These are phyloP conservation scores for Hanseniaspora nectarophila DNA, from an alignment of 805 yeast genomes.

Conservation along the genomic window DNA sequence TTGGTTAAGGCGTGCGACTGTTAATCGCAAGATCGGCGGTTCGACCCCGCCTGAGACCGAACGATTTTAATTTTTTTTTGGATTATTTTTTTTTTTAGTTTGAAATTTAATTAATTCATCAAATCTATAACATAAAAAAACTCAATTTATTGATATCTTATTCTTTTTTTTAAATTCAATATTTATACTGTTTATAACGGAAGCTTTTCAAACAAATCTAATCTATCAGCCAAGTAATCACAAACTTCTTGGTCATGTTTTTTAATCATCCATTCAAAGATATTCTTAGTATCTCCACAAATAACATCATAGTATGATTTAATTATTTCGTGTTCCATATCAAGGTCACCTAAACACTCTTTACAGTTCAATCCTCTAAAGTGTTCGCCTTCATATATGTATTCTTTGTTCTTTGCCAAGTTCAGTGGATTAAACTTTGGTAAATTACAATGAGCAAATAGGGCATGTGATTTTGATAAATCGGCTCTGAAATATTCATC, in stretches of 20 bases:
- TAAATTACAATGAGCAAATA: conserved; percentile 32
- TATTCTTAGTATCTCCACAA: conserved; percentile 4
- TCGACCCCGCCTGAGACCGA: conserved; percentile 50
- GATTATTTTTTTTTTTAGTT: not conserved
- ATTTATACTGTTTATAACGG: not conserved
- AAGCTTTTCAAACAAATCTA: not conserved
- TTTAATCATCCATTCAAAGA: conserved; percentile 6
- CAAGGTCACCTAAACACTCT: conserved; percentile 14
- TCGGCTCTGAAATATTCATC: conserved; percentile 15
- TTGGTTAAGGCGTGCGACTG: conserved; percentile 53
- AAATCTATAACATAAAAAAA: no score
- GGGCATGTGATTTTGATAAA: conserved; percentile 20
- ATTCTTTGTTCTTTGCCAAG: conserved; percentile 18
- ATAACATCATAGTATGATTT: conserved; percentile 4
- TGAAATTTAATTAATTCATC: not conserved
- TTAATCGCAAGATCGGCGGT: conserved; percentile 54
- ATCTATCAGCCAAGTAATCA: not conserved
- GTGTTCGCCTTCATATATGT: conserved; percentile 20
- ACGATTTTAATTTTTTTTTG: conserved; percentile 19
- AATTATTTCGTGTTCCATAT: conserved; percentile 9
- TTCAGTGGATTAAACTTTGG: conserved; percentile 33
- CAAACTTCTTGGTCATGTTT: conserved; percentile 2
- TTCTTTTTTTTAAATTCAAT: not conserved
- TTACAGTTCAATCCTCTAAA: conserved; percentile 15
- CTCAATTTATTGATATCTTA: not conserved